Base-by-base conservation (phyloP, 306 rosid species). In the Gastrolobium villosum region DNA sequence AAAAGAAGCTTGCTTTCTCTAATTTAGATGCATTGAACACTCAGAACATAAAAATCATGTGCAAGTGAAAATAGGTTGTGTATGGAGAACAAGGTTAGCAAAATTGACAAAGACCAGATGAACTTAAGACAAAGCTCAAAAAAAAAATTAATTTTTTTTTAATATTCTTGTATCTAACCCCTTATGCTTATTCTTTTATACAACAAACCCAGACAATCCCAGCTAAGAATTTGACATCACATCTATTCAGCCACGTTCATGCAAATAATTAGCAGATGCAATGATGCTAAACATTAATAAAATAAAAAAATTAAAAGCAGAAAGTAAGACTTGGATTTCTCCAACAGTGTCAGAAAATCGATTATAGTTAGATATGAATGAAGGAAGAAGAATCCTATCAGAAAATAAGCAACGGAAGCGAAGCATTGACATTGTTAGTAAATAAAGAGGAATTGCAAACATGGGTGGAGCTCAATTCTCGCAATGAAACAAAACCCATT, bases 401-500 rank as follows among this genome's bases (percentile, higher is more conserved):
- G 31, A 43, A 39, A 30, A 4, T 3, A 26, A 8, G 72, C 13
- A 7, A 11, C 32, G 44, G 59, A 5, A 65, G 53, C 14, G 55
- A 26, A 59, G 28, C 67, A 61, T 2, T 46, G 14, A 54, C 1
- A 45, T 1, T 54, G 10, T 31, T 2, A 78, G 41, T 11, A 53
- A 37, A 30, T 37, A 6, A 66, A 70, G 35, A 14, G 59, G 44
- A 48, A 4, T 44, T 13, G 54, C 7, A 54, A 13, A 56, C 53
- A 43, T 13, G 50, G 70, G 55, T 65, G 74, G 39, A 39, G 9
- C 6, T 45, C 2, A 80, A 66, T 56, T 56, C 26, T 20, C 4
- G 32, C 1, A 81, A 32, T 2, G 44, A 75, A 59, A 81, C 31
- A 74, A 65, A 70, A 70, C 86, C 88, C 80, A 82, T 78, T 65